Evolutionary conservation across 2,329 filamentous ascomycete species (phyloP).

Genomic region (Lomentospora prolificans): DNA sequence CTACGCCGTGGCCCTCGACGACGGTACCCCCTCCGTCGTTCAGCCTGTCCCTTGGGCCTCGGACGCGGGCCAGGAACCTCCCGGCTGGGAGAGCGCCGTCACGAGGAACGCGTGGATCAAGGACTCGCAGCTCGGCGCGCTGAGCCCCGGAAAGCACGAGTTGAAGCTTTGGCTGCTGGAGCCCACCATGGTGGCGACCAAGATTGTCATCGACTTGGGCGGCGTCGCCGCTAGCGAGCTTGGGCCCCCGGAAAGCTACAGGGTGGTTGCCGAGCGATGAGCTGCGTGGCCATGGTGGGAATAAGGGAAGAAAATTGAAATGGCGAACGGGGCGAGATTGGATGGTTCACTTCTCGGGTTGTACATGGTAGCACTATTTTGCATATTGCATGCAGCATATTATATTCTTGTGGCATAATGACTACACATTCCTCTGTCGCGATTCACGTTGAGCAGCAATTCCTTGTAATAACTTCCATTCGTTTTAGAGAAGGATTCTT

Average conservation of each 20-base stretch:
- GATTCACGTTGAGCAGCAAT: not conserved
- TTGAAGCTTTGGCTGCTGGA: conserved; percentile 41
- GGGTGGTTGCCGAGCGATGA: not conserved
- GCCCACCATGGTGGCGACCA: conserved; percentile 43
- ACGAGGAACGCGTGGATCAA: conserved; percentile 37
- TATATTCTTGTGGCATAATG: not conserved
- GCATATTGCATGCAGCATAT: not conserved
- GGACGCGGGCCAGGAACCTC: conserved; percentile 26
- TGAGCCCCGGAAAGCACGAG: conserved; percentile 33
- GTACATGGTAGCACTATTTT: too few species aligned
- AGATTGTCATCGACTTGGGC: conserved; percentile 45
- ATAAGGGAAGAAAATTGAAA: not conserved
- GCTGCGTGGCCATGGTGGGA: not conserved
- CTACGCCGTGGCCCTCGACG: conserved; percentile 32
- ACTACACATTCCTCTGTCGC: not conserved
- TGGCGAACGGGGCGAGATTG: too few species aligned
- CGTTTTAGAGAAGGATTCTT: too few species aligned
- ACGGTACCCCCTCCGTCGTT: conserved; percentile 23
- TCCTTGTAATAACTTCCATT: not conserved
- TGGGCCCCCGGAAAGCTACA: conserved; percentile 44
- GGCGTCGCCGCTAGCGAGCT: conserved; percentile 45
- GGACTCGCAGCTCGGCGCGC: conserved; percentile 31
- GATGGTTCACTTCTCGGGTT: not conserved
- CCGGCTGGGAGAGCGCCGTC: conserved; percentile 32
- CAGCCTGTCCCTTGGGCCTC: conserved; percentile 32